These are phyloP conservation scores for Collybia sp. DNA, from an alignment of 768 basidiomycete species.

Conservation along the genomic window DNA sequence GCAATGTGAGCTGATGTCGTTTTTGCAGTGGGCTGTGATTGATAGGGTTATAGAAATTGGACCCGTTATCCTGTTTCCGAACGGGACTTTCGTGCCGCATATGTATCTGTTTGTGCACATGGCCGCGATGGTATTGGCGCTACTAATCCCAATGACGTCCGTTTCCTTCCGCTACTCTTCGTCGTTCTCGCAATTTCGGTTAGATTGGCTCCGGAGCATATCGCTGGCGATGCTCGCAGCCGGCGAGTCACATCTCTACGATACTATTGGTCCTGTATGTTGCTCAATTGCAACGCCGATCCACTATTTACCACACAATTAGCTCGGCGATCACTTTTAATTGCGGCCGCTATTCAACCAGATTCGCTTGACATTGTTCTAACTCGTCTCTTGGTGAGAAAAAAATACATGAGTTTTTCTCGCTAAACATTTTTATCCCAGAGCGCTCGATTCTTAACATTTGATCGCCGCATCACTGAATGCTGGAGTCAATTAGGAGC, in stretches of 20 bases:
- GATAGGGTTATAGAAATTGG: slow-evolving; percentile 63
- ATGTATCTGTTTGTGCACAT: slow-evolving; percentile 57
- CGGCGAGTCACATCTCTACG: slow-evolving; percentile 78
- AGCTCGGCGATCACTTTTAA: slow-evolving; percentile 86
- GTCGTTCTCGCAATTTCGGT: slow-evolving; percentile 88
- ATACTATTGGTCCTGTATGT: slow-evolving; percentile 95
- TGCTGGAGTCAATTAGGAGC: slow-evolving; percentile 96
- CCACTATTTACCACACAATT: slow-evolving; percentile 11
- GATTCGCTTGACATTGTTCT: slow-evolving; percentile 92
- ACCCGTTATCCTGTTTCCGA: slow-evolving; percentile 91
- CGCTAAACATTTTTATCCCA: slow-evolving; percentile 28
- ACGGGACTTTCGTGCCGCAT: slow-evolving; percentile 71
- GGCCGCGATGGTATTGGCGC: slow-evolving; percentile 54
- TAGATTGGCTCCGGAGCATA: slow-evolving; percentile 78
- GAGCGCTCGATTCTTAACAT: slow-evolving; percentile 57
- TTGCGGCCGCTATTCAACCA: slow-evolving; percentile 90
- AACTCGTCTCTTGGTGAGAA: slow-evolving; percentile 80
- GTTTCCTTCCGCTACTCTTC: slow-evolving; percentile 88
- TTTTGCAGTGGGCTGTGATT: slow-evolving; percentile 5
- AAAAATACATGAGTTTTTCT: slow-evolving; percentile 25
- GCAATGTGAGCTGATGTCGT: slow-evolving; percentile 43
- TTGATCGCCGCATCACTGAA: slow-evolving; percentile 86
- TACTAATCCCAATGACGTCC: slow-evolving; percentile 70
- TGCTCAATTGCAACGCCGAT: neutral
- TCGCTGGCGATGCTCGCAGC: slow-evolving; percentile 74